A percentile compares a stretch with the other conserved stretches of the same genome.
These are phyloP conservation scores for Lactarius vividus DNA, from an alignment of 768 basidiomycete species.

Conservation along the genomic window DNA sequence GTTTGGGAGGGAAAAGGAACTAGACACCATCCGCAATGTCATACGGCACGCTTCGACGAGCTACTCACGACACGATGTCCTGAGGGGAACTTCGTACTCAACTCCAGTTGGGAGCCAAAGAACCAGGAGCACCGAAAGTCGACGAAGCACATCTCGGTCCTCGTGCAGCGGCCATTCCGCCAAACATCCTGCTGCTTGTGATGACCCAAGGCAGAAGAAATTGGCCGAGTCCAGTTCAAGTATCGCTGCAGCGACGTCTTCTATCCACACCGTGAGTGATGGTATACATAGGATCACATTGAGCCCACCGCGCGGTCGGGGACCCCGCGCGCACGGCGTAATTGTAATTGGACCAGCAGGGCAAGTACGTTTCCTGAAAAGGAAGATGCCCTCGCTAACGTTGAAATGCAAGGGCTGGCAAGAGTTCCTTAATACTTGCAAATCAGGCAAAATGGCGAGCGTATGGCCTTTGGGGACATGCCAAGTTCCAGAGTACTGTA, in stretches of 20 bases:
- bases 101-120: slow-evolving; percentile 38
- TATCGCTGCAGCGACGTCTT: slow-evolving; percentile 17
- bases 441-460: slow-evolving; percentile 71
- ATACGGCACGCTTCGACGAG: slow-evolving; percentile 51
- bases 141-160: slow-evolving; percentile 40
- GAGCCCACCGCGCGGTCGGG: slow-evolving; percentile 40
- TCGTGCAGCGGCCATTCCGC: slow-evolving; percentile 39
- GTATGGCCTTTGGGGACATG: slow-evolving; percentile 75
- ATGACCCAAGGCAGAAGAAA: slow-evolving; percentile 5
- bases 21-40: slow-evolving; percentile 65
- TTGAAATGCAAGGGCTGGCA: slow-evolving; percentile 52
- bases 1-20: slow-evolving; percentile 72
- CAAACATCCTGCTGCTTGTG: background rate
- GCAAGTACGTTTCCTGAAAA: slow-evolving; percentile 36
- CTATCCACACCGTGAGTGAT: slow-evolving; percentile 38
- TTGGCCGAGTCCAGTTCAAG: slow-evolving; percentile 11
- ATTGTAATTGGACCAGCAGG: slow-evolving; percentile 64
- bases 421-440: slow-evolving; percentile 66
- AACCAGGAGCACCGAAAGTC: slow-evolving; percentile 24
- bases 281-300: slow-evolving; percentile 46
- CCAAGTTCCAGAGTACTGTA: slow-evolving; percentile 64
- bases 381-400: slow-evolving; percentile 3
- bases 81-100: slow-evolving; percentile 41
- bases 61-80: slow-evolving; percentile 54
- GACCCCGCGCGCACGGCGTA: slow-evolving; percentile 54